A percentile compares a stretch with the other conserved stretches of the same genome.
Evolutionary conservation across 2,329 filamentous ascomycete genomes (phyloP).

Genomic region (Beauveria sp.): DNA sequence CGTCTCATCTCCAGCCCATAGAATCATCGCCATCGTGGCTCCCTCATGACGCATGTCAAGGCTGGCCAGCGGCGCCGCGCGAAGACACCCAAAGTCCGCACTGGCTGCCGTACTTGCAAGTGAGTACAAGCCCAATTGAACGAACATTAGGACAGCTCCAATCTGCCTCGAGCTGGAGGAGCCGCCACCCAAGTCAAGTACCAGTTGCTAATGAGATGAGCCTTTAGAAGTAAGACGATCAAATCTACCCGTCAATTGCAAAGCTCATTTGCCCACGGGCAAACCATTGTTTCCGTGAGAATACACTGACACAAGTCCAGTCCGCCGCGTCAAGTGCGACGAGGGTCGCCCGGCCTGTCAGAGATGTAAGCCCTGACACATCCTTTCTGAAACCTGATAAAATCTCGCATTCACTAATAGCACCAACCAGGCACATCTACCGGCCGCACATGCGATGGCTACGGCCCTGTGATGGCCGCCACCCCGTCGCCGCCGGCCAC

Average conservation of each 20-base stretch:
- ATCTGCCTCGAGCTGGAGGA: background rate
- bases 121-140: background rate
- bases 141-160: too few relatives aligned
- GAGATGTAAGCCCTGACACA: slow-evolving; percentile 1
- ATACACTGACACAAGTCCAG: background rate
- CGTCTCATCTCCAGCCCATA: background rate
- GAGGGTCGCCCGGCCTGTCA: slow-evolving; percentile 7
- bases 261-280: background rate
- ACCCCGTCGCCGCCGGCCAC: background rate
- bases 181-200: background rate
- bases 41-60: slow-evolving; percentile 13
- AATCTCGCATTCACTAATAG: background rate
- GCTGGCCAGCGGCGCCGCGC: slow-evolving; percentile 12
- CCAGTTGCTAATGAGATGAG: background rate
- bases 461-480: background rate
- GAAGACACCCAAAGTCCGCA: slow-evolving; percentile 12
- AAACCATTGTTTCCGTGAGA: background rate
- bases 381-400: too few relatives aligned
- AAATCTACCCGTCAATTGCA: background rate
- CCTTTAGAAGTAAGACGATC: background rate
- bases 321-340: slow-evolving; percentile 11
- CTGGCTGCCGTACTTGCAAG: slow-evolving; percentile 12
- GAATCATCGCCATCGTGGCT: background rate
- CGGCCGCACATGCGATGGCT: slow-evolving; percentile 11
- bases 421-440: slow-evolving; percentile 3